Base-by-base conservation (phyloP, 2,329 filamentous ascomycete genomes). In the Apiospora pterosperma region DNA sequence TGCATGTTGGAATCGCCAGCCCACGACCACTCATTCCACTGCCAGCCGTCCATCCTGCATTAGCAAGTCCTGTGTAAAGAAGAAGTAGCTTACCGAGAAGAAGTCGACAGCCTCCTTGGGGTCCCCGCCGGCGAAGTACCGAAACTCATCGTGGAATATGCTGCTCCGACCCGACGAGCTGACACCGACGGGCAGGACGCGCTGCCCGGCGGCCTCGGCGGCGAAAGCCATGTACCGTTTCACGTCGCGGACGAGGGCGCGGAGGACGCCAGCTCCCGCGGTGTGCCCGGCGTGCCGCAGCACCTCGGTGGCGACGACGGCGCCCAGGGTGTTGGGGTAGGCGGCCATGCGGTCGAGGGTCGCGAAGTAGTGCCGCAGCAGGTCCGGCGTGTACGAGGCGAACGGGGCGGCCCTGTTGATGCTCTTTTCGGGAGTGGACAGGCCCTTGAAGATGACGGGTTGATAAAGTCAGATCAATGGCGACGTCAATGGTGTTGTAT, bases 251-350 rank as follows among this genome's bases (percentile, higher is more conserved):
- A 69, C 68, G 12, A 73, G 55, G 42, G 72, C 69, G 36, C 71
- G 69, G 48, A 74, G 61, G 16, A 71, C 61, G 28, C 65, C 64
- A 4, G 69, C 74, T 0, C 62, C 61, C 23, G n/a, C 21, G 0
- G 69, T 69, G 19, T 59, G 59, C 14, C 23, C 42, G 14, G 48
- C 16, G 10, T 62, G 62, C 62, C 64, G 67, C 38, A 74, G 65
- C 36, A 66, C 62, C 16, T 69, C 67, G 39, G 68, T 68, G 25
- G 70, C 69, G 14, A 70, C 64, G 38, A 72, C 44, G 12, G 73
- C 44, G 14, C 74, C 74, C 0, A 76, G 67, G 1, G 71, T 73
- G 64, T 76, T 76, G 42, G 65, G 28, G 59, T 75, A 75, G 10
- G 62, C 64, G 3, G 70, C 64, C 69, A 76, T 68, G 28, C 62